Evolutionary conservation across 2,329 filamentous ascomycete genomes (phyloP).

Genomic region (Xylaria sp.): DNA sequence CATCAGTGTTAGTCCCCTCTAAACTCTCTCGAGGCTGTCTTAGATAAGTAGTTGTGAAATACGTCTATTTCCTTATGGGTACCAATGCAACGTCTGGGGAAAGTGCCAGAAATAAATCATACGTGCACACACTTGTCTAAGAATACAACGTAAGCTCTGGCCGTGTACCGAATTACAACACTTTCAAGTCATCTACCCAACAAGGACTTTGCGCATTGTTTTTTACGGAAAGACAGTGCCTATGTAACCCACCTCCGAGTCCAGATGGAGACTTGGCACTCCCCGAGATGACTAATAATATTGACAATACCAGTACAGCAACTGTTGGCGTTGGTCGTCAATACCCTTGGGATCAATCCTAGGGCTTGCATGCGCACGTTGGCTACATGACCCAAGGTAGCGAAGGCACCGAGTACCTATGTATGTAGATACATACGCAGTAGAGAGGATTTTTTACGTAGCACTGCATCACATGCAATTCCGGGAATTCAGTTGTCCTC

Average conservation of each 20-base stretch:
- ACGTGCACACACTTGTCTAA: too few relatives aligned
- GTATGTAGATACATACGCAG: too few relatives aligned
- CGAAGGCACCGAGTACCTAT: neutral
- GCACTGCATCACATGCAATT: constrained; percentile 17
- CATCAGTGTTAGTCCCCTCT: neutral
- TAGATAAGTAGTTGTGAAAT: neutral
- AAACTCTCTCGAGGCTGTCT: neutral
- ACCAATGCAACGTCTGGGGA: neutral
- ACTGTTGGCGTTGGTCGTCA: neutral
- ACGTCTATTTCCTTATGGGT: neutral
- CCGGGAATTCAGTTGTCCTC: neutral
- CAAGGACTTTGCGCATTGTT: neutral
- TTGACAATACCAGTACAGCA: neutral
- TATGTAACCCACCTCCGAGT: too few relatives aligned
- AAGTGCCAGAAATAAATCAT: neutral
- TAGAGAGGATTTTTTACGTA: neutral
- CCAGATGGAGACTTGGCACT: neutral
- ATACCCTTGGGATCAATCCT: neutral
- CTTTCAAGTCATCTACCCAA: too few relatives aligned
- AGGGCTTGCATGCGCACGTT: constrained; percentile 13
- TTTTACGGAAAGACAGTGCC: neutral
- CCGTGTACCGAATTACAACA: too few relatives aligned
- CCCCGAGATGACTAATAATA: neutral
- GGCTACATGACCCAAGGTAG: neutral
- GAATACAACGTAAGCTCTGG: too few relatives aligned